Conservation (phyloP, 2,329 filamentous ascomycete species). For the Diaporthe citri region DNA sequence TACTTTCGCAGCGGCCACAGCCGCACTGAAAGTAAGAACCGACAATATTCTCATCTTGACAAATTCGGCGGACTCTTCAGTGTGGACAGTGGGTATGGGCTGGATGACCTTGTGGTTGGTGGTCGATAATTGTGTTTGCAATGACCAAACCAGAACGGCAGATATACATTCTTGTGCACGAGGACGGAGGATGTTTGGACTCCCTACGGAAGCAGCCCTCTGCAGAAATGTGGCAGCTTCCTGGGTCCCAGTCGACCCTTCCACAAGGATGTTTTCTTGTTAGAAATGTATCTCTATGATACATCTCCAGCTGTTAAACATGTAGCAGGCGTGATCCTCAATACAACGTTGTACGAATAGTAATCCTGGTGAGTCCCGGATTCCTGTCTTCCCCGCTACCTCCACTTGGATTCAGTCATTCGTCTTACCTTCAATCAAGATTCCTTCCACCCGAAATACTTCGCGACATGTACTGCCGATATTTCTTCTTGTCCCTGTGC, state of each 20-base stretch:
- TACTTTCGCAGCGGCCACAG: neutral
- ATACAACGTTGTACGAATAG: neutral
- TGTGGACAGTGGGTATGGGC: neutral
- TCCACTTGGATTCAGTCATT: neutral
- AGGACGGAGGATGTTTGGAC: neutral
- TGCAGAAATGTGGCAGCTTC: neutral
- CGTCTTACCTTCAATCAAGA: neutral
- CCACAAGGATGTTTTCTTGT: neutral
- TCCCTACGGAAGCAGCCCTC: neutral
- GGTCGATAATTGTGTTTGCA: neutral
- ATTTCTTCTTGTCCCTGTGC: neutral
- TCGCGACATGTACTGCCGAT: conserved; percentile 17
- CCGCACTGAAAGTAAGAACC: neutral
- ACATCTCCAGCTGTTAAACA: neutral
- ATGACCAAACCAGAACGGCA: neutral
- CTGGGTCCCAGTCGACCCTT: neutral
- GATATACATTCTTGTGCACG: neutral
- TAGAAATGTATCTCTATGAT: neutral
- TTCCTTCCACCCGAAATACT: neutral
- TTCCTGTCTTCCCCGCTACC: neutral
- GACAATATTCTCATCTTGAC: neutral
- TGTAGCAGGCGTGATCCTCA: neutral
- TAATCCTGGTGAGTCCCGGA: neutral
- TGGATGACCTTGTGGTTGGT: neutral
- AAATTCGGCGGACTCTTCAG: neutral